These are phyloP conservation scores for Colletotrichum sublineola DNA, from an alignment of 2,329 filamentous ascomycete species.

Conservation along the genomic window DNA sequence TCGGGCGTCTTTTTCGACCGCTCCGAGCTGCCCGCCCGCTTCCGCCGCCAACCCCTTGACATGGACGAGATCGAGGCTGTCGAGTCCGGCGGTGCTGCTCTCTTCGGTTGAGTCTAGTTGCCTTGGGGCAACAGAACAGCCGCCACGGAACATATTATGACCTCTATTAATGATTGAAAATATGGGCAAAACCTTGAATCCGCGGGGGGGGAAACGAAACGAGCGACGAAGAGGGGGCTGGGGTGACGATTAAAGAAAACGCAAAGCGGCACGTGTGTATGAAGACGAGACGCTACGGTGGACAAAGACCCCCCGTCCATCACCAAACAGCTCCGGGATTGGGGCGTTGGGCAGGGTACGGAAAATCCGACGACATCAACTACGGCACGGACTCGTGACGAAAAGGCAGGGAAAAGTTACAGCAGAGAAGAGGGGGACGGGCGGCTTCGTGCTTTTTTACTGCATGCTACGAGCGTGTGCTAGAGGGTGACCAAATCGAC, in stretches of 20 bases:
- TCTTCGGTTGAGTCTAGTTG: slow-evolving; percentile 58
- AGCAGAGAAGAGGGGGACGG: not conserved
- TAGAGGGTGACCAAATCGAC: not conserved
- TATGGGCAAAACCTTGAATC: not conserved
- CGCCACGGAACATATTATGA: not conserved
- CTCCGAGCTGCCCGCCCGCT: slow-evolving; percentile 86
- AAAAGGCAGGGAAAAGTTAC: not conserved
- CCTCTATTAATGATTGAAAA: slow-evolving; percentile 11
- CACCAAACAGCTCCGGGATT: not conserved
- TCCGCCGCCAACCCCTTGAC: slow-evolving; percentile 80
- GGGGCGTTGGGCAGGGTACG: slow-evolving; percentile 28
- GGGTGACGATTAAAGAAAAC: not conserved
- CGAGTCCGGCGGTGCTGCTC: slow-evolving; percentile 87
- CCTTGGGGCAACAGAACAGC: not conserved
- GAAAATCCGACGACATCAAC: slow-evolving; percentile 1
- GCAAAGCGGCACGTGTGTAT: not conserved
- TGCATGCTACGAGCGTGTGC: not conserved
- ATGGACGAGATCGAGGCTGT: slow-evolving; percentile 93
- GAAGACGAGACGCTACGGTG: slow-evolving; percentile 8
- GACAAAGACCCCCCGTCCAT: not conserved
- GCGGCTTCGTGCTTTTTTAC: slow-evolving; percentile 9
- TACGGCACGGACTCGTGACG: not conserved
- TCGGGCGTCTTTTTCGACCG: slow-evolving; percentile 89
- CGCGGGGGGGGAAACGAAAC: slow-evolving; percentile 9
- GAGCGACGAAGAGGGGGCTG: slow-evolving; percentile 11